phyloP scores from a whole-genome alignment of 169 alveolate genomes.

The Cryptosporidium viatorum region DNA sequence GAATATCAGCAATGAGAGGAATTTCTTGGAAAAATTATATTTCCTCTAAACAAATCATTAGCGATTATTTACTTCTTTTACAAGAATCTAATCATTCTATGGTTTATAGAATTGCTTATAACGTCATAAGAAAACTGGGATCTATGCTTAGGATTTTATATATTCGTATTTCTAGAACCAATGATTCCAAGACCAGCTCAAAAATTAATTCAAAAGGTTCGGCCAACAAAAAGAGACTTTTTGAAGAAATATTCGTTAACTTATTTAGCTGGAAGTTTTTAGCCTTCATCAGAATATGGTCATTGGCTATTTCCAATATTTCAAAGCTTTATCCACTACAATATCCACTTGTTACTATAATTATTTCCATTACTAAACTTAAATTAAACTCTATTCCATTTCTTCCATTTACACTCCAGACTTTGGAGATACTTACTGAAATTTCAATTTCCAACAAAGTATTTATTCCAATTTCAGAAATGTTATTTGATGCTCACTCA shows the following conservation, averaged over 20 bases:
- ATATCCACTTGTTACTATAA: slow-evolving; percentile 49
- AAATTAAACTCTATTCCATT: slow-evolving; percentile 29
- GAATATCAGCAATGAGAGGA: slow-evolving; percentile 67
- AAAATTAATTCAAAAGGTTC: neutral
- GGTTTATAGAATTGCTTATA: slow-evolving; percentile 59
- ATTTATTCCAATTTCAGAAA: slow-evolving; percentile 34
- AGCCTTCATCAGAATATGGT: slow-evolving; percentile 34
- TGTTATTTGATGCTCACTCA: slow-evolving; percentile 30
- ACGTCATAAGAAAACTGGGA: slow-evolving; percentile 43
- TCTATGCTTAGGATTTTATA: slow-evolving; percentile 37
- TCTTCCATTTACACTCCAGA: slow-evolving; percentile 51
- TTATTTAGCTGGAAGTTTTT: slow-evolving; percentile 64
- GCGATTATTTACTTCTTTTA: slow-evolving; percentile 18
- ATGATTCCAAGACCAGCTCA: neutral
- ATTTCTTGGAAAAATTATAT: slow-evolving; percentile 60
- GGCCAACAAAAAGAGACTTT: slow-evolving; percentile 7
- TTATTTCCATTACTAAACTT: slow-evolving; percentile 14
- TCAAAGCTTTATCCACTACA: slow-evolving; percentile 42
- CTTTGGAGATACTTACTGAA: slow-evolving; percentile 26
- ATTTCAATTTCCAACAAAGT: slow-evolving; percentile 1
- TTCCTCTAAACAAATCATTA: slow-evolving; percentile 16
- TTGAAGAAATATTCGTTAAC: slow-evolving; percentile 34
- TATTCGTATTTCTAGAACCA: slow-evolving; percentile 28
- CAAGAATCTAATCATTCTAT: slow-evolving; percentile 6
- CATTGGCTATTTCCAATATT: slow-evolving; percentile 12